A percentile compares a stretch with the other conserved stretches of the same genome.
These are phyloP conservation scores for Vigna trinervia DNA, from an alignment of 306 rosid species.

Conservation along the genomic window DNA sequence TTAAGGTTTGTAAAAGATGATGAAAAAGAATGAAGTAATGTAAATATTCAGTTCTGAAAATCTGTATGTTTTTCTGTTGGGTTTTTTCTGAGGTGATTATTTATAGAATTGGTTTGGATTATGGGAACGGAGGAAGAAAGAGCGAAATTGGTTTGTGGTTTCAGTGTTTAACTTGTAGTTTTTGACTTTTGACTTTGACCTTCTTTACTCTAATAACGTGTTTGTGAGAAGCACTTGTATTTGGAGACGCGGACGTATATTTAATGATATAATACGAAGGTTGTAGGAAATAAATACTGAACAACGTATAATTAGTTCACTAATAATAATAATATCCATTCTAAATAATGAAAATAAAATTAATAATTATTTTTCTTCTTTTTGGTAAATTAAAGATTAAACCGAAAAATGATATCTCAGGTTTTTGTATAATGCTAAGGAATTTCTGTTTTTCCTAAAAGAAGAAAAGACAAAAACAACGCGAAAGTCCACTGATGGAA, in stretches of 20 bases:
- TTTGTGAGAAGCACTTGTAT: not conserved
- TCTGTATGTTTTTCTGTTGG: not conserved
- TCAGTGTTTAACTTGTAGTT: not conserved
- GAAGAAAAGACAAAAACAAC: too few relatives aligned
- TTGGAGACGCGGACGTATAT: not conserved
- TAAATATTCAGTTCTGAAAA: not conserved
- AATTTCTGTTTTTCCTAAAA: not conserved
- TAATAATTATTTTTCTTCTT: too few relatives aligned
- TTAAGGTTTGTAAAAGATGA: not conserved
- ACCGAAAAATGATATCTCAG: too few relatives aligned
- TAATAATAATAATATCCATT: too few relatives aligned
- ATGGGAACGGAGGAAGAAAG: slow-evolving; percentile 20
- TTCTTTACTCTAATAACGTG: not conserved
- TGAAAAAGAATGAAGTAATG: not conserved
- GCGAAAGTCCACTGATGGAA: too few relatives aligned
- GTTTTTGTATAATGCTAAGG: not conserved
- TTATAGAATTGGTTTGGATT: not conserved
- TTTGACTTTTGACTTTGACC: slow-evolving; percentile 36
- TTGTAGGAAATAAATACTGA: too few relatives aligned
- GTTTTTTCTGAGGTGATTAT: not conserved
- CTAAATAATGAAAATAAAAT: too few relatives aligned
- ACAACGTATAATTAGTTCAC: too few relatives aligned
- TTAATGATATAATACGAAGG: too few relatives aligned
- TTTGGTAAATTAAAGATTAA: too few relatives aligned
- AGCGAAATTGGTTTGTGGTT: slow-evolving; percentile 30